phyloP scores from a whole-genome alignment of 441 rosid genomes.

The Mallotus repandus region DNA sequence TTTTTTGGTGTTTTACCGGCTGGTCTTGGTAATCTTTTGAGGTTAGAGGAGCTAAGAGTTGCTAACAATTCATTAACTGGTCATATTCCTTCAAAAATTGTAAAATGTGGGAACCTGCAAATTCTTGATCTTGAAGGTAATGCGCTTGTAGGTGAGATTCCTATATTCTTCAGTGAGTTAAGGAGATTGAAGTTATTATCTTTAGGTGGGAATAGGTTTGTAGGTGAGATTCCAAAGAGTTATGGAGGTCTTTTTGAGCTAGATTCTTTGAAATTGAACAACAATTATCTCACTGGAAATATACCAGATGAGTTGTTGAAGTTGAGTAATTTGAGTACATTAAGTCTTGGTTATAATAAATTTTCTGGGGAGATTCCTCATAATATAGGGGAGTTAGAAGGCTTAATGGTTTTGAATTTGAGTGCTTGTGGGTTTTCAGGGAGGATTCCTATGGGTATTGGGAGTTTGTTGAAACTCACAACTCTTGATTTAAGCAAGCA shows the following conservation, averaged over 20 bases:
- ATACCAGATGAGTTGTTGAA: constrained; percentile 65
- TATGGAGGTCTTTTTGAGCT: constrained; percentile 49
- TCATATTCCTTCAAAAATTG: constrained; percentile 54
- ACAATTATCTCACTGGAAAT: constrained; percentile 58
- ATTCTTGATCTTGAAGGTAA: constrained; percentile 75
- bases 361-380: constrained; percentile 68
- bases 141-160: constrained; percentile 54
- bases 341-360: constrained; percentile 70
- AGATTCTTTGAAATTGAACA: constrained; percentile 48
- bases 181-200: constrained; percentile 55
- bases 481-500: constrained; percentile 87
- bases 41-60: constrained; percentile 56
- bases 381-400: constrained; percentile 60
- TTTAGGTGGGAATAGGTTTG: constrained; percentile 60
- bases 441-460: constrained; percentile 62
- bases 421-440: constrained; percentile 77
- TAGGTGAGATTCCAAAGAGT: constrained; percentile 59
- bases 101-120: constrained; percentile 56
- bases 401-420: constrained; percentile 54
- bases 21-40: constrained; percentile 55
- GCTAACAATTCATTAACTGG: constrained; percentile 74
- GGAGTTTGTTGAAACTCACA: constrained; percentile 61
- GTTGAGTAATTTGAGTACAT: constrained; percentile 54
- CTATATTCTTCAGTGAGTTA: constrained; percentile 55
- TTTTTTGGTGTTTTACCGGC: constrained; percentile 62